Conservation (phyloP, 768 basidiomycete species). For the Phaeotremella fagi region DNA sequence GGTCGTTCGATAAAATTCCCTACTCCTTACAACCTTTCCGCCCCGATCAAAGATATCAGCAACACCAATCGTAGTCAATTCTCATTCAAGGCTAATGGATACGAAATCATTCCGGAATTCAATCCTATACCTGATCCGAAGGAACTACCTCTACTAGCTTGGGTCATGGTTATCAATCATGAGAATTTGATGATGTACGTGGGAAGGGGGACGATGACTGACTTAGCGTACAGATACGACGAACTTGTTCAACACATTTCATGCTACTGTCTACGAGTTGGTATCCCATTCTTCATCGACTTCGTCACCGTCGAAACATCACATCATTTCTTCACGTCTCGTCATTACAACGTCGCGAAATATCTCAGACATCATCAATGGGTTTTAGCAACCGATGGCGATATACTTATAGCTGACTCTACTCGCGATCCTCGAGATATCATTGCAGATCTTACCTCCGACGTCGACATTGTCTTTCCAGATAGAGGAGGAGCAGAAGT, state of each 20-base stretch:
- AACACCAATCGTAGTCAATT: background rate
- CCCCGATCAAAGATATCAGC: background rate
- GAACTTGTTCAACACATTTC: background rate
- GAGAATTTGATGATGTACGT: background rate
- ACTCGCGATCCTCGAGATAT: background rate
- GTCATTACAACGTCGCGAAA: conserved; percentile 1
- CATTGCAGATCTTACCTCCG: background rate
- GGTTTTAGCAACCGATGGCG: conserved; percentile 5
- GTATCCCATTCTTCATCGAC: background rate
- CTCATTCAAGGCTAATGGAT: background rate
- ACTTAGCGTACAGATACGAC: background rate
- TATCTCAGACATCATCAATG: conserved; percentile 8
- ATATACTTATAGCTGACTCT: conserved; percentile 3
- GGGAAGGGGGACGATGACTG: too few species aligned
- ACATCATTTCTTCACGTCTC: conserved; percentile 2
- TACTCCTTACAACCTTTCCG: background rate
- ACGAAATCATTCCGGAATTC: background rate
- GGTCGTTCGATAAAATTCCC: background rate
- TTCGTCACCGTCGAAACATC: background rate
- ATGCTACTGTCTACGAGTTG: background rate
- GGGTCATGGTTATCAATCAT: background rate
- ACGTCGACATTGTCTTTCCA: background rate
- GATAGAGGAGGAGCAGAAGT: conserved; percentile 1
- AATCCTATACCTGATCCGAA: background rate
- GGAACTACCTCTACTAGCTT: background rate